Percentiles rank a stretch among this genome's conserved stretches.
phyloP scores from a whole-genome alignment of 805 yeast genomes.

The Metschnikowia proteae region DNA sequence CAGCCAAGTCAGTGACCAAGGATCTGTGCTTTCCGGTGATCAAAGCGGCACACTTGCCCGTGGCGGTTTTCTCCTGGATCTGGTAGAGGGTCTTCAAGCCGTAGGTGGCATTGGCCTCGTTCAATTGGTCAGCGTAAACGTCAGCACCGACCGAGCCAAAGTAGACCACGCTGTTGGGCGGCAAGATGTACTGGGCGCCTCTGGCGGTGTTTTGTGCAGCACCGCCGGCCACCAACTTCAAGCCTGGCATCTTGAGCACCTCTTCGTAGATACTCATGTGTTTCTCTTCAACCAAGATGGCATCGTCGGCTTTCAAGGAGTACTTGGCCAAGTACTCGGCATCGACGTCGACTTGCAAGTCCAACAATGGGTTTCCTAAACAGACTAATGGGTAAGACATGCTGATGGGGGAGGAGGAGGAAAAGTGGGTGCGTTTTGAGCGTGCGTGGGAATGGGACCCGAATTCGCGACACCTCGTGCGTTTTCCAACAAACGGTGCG shows the following conservation, averaged over 20 bases:
- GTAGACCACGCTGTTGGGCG: constrained; percentile 78
- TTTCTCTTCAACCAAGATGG: constrained; percentile 79
- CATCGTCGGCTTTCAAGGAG: constrained; percentile 85
- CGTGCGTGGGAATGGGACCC: neutral
- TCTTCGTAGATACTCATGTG: constrained; percentile 87
- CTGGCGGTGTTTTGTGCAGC: constrained; percentile 99
- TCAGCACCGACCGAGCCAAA: constrained; percentile 97
- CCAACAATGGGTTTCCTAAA: constrained; percentile 90
- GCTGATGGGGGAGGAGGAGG: neutral
- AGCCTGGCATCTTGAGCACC: constrained; percentile 55
- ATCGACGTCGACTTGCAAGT: constrained; percentile 74
- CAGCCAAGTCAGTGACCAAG: constrained; percentile 91
- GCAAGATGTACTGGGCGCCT: constrained; percentile 93
- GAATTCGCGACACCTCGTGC: constrained; percentile 3
- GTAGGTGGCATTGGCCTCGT: constrained; percentile 78
- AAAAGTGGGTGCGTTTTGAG: neutral
- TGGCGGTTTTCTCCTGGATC: constrained; percentile 69
- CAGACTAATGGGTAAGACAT: constrained; percentile 73
- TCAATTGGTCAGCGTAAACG: constrained; percentile 73
- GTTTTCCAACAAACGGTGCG: neutral
- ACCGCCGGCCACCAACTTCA: constrained; percentile 90
- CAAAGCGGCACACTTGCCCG: constrained; percentile 98
- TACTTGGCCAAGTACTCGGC: constrained; percentile 72
- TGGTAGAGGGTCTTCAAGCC: constrained; percentile 87
- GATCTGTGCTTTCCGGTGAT: constrained; percentile 87